phyloP scores from a whole-genome alignment of 768 basidiomycete species.

The Hypsizygus marmoreus region DNA sequence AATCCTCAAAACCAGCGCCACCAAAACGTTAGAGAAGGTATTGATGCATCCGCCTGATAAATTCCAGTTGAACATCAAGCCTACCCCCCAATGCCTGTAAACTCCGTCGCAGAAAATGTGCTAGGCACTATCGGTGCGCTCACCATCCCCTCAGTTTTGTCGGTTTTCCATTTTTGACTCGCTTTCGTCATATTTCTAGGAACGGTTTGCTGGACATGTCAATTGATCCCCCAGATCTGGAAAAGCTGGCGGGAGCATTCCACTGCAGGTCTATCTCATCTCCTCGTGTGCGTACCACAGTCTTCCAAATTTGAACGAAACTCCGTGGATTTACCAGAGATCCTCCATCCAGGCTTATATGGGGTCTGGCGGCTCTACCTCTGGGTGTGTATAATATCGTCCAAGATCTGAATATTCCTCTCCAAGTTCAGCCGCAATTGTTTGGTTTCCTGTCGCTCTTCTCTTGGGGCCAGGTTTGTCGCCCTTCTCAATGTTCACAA shows the following conservation, averaged over 20 bases:
- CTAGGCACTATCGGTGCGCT: constrained; percentile 67
- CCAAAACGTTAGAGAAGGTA: no score
- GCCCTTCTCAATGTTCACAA: background rate
- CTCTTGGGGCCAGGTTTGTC: constrained; percentile 65
- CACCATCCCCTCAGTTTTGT: background rate
- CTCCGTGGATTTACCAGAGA: background rate
- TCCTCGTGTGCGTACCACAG: constrained; percentile 53
- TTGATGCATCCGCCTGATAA: background rate
- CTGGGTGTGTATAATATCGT: constrained; percentile 70
- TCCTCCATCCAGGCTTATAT: constrained; percentile 47
- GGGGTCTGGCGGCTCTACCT: constrained; percentile 60
- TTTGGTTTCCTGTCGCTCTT: constrained; percentile 62
- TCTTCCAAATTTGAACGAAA: background rate
- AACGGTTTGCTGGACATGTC: constrained; percentile 65
- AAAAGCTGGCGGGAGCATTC: constrained; percentile 71
- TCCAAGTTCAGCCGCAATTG: constrained; percentile 67
- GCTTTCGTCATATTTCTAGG: constrained; percentile 36
- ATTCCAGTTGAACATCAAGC: background rate
- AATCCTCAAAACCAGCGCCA: no score
- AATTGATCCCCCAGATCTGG: constrained; percentile 71
- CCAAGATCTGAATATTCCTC: constrained; percentile 68
- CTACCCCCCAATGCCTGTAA: constrained; percentile 40
- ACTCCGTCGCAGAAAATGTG: constrained; percentile 61
- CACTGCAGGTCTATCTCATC: constrained; percentile 68
- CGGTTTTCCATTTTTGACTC: background rate